A percentile compares a stretch with the other conserved stretches of the same genome.
phyloP scores from a whole-genome alignment of 2,329 filamentous ascomycete species.

The Talaromyces sp. region DNA sequence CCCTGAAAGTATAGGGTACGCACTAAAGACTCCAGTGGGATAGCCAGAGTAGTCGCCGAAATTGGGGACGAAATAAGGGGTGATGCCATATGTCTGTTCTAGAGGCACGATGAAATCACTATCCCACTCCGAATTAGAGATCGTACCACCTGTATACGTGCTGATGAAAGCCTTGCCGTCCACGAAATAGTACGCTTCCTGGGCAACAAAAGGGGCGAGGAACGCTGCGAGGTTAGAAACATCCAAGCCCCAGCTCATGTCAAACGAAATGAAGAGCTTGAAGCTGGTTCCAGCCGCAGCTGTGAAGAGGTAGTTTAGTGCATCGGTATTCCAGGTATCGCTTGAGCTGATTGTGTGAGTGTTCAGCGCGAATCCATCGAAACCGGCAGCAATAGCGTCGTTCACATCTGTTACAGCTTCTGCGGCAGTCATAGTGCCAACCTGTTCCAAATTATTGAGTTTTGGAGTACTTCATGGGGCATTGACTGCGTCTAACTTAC shows the following conservation, averaged over 20 bases:
- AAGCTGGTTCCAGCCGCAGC: constrained; percentile 4
- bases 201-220: not conserved
- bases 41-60: constrained; percentile 8
- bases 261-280: constrained; percentile 13
- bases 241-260: constrained; percentile 11
- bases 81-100: constrained; percentile 6
- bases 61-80: constrained; percentile 12
- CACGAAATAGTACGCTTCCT: constrained; percentile 10
- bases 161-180: constrained; percentile 9
- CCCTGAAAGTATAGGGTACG: constrained; percentile 2
- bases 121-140: not conserved
- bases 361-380: constrained; percentile 12
- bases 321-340: constrained; percentile 12
- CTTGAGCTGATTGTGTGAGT: constrained; percentile 13
- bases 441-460: not conserved
- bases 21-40: constrained; percentile 6
- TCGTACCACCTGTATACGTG: constrained; percentile 11
- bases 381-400: constrained; percentile 8
- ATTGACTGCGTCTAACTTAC: not conserved
- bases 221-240: constrained; percentile 8
- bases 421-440: constrained; percentile 6
- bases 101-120: not conserved
- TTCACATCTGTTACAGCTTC: constrained; percentile 12
- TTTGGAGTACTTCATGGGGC: not conserved
- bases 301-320: constrained; percentile 2